Evolutionary conservation across 805 yeast species (phyloP).

Genomic region (Candida argentea): DNA sequence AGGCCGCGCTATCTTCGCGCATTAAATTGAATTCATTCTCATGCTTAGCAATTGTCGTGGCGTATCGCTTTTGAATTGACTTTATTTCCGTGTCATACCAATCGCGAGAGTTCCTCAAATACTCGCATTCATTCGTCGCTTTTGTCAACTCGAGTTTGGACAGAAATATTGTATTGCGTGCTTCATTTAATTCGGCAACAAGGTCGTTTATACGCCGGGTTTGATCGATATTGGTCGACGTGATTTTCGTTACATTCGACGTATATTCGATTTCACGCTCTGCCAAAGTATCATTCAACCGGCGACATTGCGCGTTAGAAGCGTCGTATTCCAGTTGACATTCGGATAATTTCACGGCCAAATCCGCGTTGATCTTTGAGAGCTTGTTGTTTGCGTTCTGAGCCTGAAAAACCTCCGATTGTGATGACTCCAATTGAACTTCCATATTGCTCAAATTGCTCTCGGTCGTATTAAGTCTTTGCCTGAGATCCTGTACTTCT

Average conservation of each 20-base stretch:
- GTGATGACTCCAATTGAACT: slow-evolving; percentile 1
- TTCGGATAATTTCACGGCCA: slow-evolving; percentile 2
- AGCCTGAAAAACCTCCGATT: neutral
- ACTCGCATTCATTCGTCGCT: slow-evolving; percentile 21
- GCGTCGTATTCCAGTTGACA: slow-evolving; percentile 4
- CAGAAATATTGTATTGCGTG: slow-evolving; percentile 26
- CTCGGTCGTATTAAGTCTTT: slow-evolving; percentile 8
- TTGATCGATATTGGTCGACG: slow-evolving; percentile 26
- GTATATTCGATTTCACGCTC: slow-evolving; percentile 18
- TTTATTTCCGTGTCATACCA: slow-evolving; percentile 33
- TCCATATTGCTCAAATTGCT: slow-evolving; percentile 3
- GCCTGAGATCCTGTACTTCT: slow-evolving; percentile 15
- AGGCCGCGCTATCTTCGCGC: slow-evolving; percentile 18
- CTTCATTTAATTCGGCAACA: slow-evolving; percentile 25
- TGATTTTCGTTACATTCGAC: slow-evolving; percentile 18
- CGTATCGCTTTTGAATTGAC: slow-evolving; percentile 23
- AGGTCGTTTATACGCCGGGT: slow-evolving; percentile 24
- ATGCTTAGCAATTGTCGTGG: slow-evolving; percentile 28
- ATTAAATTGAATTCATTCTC: slow-evolving; percentile 24
- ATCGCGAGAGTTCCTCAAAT: slow-evolving; percentile 22
- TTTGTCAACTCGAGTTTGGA: slow-evolving; percentile 26
- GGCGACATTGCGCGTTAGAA: slow-evolving; percentile 1
- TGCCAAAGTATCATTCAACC: slow-evolving; percentile 8
- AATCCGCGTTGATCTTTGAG: slow-evolving; percentile 4
- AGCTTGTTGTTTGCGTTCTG: slow-evolving; percentile 4